Conservation (phyloP, 148 eudicot genomes). For the Pouteria glomerata region DNA sequence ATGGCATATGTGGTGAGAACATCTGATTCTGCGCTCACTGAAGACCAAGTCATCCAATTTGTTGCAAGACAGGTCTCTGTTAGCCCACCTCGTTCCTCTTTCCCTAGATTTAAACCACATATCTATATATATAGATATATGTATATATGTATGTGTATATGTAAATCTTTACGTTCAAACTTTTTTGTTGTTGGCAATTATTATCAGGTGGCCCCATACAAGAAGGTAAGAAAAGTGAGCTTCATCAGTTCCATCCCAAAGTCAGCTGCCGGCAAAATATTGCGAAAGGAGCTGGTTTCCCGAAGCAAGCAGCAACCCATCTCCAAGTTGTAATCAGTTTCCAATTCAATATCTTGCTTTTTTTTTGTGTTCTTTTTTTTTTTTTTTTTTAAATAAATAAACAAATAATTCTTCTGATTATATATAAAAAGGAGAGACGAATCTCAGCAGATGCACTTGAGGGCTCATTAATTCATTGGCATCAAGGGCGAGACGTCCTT, state of each 20-base stretch:
- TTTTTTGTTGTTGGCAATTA: neutral
- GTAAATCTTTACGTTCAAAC: neutral
- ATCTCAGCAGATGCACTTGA: no score
- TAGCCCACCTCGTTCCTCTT: neutral
- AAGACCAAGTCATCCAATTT: constrained; percentile 44
- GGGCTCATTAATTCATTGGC: no score
- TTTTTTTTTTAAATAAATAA: constrained; percentile 1
- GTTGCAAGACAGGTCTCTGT: constrained; percentile 41
- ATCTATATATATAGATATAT: neutral
- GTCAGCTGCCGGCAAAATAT: constrained; percentile 51
- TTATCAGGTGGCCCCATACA: constrained; percentile 54
- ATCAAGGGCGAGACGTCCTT: no score
- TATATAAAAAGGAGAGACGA: no score
- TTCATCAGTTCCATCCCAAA: constrained; percentile 42
- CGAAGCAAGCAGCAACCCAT: constrained; percentile 21
- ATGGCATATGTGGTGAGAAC: constrained; percentile 49
- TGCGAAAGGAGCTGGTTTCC: constrained; percentile 36
- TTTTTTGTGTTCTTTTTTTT: neutral
- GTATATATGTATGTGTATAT: neutral
- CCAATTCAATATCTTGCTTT: neutral
- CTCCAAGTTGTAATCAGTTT: constrained; percentile 32
- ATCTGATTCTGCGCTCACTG: constrained; percentile 27
- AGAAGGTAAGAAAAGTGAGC: constrained; percentile 38
- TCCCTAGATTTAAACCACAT: neutral
- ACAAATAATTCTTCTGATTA: no score